Percentiles rank a stretch among this genome's conserved stretches.
Conservation (phyloP, 345 rosid genomes). For the Populus pruinosa region DNA sequence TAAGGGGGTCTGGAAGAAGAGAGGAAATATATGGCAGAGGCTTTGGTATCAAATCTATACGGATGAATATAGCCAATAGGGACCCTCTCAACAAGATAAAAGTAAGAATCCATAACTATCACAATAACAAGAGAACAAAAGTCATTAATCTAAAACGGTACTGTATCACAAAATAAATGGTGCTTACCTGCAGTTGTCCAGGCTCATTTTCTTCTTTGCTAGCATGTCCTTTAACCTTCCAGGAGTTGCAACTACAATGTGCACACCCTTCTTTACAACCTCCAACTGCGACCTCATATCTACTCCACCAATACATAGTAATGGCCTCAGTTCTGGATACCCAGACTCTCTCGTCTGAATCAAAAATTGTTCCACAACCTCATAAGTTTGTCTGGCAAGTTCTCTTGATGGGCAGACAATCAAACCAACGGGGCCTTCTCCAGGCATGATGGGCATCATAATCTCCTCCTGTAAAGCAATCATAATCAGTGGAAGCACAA, state of each 20-base stretch:
- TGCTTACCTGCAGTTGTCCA: slow-evolving; percentile 81
- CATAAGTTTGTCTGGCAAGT: slow-evolving; percentile 74
- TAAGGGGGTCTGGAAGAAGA: not conserved
- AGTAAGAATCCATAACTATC: not conserved
- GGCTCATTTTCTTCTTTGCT: slow-evolving; percentile 86
- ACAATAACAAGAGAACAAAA: not conserved
- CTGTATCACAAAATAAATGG: not conserved
- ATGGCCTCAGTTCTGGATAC: slow-evolving; percentile 64
- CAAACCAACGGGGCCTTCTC: slow-evolving; percentile 86
- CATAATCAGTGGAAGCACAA: slow-evolving; percentile 88
- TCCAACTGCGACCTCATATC: slow-evolving; percentile 93
- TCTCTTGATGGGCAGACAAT: slow-evolving; percentile 23
- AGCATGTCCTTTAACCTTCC: slow-evolving; percentile 95
- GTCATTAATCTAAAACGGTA: not conserved
- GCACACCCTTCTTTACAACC: slow-evolving; percentile 80
- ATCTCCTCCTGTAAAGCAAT: slow-evolving; percentile 82
- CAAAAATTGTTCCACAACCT: slow-evolving; percentile 80
- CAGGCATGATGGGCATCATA: slow-evolving; percentile 82
- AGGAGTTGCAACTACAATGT: slow-evolving; percentile 91
- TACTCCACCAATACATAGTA: slow-evolving; percentile 87
- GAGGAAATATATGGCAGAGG: not conserved
- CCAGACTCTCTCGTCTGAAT: slow-evolving; percentile 59
- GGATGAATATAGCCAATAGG: not conserved
- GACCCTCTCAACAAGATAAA: not conserved
- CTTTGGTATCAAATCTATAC: not conserved